Evolutionary conservation across 1,284 basidiomycete genomes (phyloP).

Genomic region (Apiotrichum veenhuisii): DNA sequence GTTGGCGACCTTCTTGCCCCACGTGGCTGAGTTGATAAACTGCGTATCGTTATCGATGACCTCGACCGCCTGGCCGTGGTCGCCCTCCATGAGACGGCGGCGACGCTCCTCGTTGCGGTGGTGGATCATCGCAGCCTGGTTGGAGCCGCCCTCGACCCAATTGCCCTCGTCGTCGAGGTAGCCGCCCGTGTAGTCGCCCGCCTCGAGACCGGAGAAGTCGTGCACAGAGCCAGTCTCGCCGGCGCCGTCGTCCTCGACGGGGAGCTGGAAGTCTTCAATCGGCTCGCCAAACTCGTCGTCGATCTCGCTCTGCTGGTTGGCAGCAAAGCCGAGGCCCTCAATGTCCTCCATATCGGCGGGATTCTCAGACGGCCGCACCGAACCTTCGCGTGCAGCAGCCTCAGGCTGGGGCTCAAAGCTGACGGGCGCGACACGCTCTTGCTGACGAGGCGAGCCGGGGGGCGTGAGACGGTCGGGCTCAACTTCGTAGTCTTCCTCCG

Average conservation of each 20-base stretch:
- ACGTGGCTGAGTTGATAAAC: constrained; percentile 35
- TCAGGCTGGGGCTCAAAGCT: constrained; percentile 11
- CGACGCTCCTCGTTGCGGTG: constrained; percentile 23
- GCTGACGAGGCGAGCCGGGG: constrained; percentile 25
- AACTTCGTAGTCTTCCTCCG: constrained; percentile 38
- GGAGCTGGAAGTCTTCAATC: constrained; percentile 17
- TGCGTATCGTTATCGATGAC: constrained; percentile 34
- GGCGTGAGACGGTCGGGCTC: constrained; percentile 41
- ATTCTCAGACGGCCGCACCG: not conserved
- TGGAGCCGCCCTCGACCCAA: constrained; percentile 13
- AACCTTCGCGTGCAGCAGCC: not conserved
- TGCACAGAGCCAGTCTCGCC: not conserved
- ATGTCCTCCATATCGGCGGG: constrained; percentile 24
- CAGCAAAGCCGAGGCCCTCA: constrained; percentile 26
- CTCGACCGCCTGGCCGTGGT: constrained; percentile 25
- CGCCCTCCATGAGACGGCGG: constrained; percentile 22
- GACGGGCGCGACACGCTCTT: constrained; percentile 15
- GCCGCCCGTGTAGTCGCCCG: constrained; percentile 14
- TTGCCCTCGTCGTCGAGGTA: constrained; percentile 18
- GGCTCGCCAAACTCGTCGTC: constrained; percentile 20
- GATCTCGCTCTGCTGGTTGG: constrained; percentile 20
- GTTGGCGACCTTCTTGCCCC: constrained; percentile 23
- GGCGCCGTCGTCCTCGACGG: constrained; percentile 11
- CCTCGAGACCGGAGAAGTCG: constrained; percentile 17
- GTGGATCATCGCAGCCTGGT: constrained; percentile 6